Evolutionary conservation across 2,329 filamentous ascomycete species (phyloP), one percentile per base, ranked within the genome.

Genomic region (Scopulariopsis brevicaulis): DNA sequence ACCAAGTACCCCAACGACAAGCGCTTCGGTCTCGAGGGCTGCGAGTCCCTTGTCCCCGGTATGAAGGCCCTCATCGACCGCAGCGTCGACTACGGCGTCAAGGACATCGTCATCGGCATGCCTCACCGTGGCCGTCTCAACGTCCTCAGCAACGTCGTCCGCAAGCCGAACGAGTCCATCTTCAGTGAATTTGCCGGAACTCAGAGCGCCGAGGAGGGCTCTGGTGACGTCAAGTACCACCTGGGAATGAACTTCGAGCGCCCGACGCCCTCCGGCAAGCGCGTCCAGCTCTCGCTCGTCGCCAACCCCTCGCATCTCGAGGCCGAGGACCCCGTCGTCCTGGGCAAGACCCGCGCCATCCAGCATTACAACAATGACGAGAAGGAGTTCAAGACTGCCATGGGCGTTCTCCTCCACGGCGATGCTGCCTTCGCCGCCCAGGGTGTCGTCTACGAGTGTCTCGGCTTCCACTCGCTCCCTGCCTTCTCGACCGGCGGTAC

Each of bases 1-100:
- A 96, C 91, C 60, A 99, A 99, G 75, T 97, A 96, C 75, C 94
- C 94, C 72, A 99, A 99, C 75, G 94, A 99, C 77, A 99, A 99
- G 83, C 90, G 94, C 69, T 99, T 99, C 74, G 94, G 94, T 76
- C 84, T 99, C 32, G 94, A 99, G 77, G 94, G 94, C 70, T 96
- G 92, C 69, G 94, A 99, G 75, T 93, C 90, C 59, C 82, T 99
- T 64, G 95, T 99, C 60, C 94, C 94, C 32, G 94, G 94, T 72
- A 99, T 99, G 94, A 99, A 99, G 81, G 94, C 94, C 57, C 78
- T 99, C 62, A 99, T 99, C 64, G 94, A 99, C 74, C 89, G 94
- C 69, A 96, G 92, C 69, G 94, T 99, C 65, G 94, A 99, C 71
- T 96, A 96, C 68, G 94, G 94, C 60, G 89, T 99, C 69, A 97